These are phyloP conservation scores for Daedaleopsis sinensis DNA, from an alignment of 768 basidiomycete genomes.

Conservation along the genomic window DNA sequence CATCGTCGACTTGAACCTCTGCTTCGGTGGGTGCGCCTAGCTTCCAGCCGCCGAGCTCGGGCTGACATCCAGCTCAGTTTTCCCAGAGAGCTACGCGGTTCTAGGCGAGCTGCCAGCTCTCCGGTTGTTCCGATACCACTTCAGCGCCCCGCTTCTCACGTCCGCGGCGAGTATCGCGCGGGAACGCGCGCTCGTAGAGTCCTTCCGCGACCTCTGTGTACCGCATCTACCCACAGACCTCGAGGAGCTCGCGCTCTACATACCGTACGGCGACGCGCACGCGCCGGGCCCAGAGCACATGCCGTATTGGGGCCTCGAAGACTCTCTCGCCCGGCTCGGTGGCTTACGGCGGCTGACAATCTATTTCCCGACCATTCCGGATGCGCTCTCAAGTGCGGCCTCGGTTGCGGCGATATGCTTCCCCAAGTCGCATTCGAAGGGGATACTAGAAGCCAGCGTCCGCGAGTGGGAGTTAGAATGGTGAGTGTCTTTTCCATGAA, in stretches of 20 bases:
- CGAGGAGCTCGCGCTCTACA: slow-evolving; percentile 1
- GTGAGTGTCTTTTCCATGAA: too few relatives aligned
- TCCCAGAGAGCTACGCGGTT: not conserved
- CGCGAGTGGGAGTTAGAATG: not conserved
- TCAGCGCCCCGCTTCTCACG: not conserved
- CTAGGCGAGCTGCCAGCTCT: not conserved
- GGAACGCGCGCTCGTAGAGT: not conserved
- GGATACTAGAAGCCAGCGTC: not conserved
- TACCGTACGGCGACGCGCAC: not conserved
- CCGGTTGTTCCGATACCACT: not conserved
- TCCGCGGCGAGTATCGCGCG: not conserved
- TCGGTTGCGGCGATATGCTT: not conserved
- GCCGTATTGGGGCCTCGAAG: not conserved
- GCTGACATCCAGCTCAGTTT: not conserved
- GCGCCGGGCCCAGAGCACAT: not conserved
- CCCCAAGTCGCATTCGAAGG: not conserved
- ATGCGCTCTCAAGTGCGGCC: not conserved
- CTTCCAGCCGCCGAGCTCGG: not conserved
- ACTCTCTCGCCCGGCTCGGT: not conserved
- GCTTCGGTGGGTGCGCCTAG: not conserved
- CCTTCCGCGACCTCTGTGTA: not conserved
- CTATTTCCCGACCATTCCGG: not conserved
- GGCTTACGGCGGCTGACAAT: not conserved
- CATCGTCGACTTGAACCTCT: not conserved
- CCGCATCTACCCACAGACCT: slow-evolving; percentile 1